These are phyloP conservation scores for Ascochyta pisi DNA, from an alignment of 2,329 filamentous ascomycete genomes.

Conservation along the genomic window DNA sequence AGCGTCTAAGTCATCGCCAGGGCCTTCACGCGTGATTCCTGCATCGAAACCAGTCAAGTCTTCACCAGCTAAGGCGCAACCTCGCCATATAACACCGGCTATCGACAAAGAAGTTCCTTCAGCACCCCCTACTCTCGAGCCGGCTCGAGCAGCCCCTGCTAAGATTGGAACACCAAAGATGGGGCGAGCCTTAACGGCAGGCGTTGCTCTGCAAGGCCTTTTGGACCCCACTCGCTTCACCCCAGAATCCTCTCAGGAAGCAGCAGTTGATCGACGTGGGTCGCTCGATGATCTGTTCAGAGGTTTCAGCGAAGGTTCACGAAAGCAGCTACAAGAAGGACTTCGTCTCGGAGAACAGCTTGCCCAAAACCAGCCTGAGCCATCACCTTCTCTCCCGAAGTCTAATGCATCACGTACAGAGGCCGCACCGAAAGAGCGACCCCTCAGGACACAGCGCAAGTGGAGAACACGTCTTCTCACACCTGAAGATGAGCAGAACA, in stretches of 20 bases:
- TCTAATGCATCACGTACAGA: constrained; percentile 24
- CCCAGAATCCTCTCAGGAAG: constrained; percentile 33
- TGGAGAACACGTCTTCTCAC: constrained; percentile 43
- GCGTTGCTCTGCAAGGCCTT: constrained; percentile 48
- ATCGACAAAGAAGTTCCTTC: constrained; percentile 37
- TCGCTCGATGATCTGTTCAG: constrained; percentile 48
- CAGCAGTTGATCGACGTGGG: constrained; percentile 29
- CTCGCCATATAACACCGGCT: constrained; percentile 39
- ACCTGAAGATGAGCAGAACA: constrained; percentile 39
- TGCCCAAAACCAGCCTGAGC: constrained; percentile 31
- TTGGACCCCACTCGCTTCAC: constrained; percentile 41
- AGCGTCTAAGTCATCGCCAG: constrained; percentile 13
- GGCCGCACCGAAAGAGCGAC: constrained; percentile 22
- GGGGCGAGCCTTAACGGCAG: constrained; percentile 47
- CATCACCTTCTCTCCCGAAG: constrained; percentile 26
- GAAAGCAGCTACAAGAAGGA: constrained; percentile 48
- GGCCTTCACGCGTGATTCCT: constrained; percentile 8
- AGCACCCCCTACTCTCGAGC: constrained; percentile 40
- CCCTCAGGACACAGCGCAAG: constrained; percentile 34
- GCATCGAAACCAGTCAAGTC: constrained; percentile 11
- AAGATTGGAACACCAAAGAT: constrained; percentile 42
- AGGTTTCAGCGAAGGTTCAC: constrained; percentile 49
- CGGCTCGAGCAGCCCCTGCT: constrained; percentile 20
- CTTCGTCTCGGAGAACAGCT: constrained; percentile 50
- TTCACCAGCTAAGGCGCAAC: constrained; percentile 23